Evolutionary conservation across 2,329 filamentous ascomycete species (phyloP).

Genomic region (Aspergillus latus): DNA sequence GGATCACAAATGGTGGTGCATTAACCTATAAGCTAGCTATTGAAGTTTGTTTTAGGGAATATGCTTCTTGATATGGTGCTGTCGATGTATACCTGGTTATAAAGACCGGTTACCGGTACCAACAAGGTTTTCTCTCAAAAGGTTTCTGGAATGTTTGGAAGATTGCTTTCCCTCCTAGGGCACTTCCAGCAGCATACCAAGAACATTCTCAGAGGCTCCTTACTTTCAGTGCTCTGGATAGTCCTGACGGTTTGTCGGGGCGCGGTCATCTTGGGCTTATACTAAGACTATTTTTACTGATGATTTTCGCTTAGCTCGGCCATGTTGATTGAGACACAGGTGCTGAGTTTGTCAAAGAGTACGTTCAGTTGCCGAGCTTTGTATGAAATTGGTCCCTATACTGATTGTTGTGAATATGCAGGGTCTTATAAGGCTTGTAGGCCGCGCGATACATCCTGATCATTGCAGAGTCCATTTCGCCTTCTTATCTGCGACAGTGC

Average conservation of each 20-base stretch:
- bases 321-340: constrained; percentile 3
- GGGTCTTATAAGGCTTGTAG: background rate
- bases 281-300: background rate
- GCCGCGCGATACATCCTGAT: background rate
- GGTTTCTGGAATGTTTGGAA: no score
- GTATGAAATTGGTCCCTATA: background rate
- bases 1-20: no score
- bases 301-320: no score
- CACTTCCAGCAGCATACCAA: no score
- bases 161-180: no score
- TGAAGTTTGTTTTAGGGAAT: no score
- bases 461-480: background rate
- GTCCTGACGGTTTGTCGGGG: constrained; percentile 1
- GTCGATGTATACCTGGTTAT: no score
- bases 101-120: no score
- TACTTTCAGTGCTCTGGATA: background rate
- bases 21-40: no score
- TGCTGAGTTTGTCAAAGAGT: constrained; percentile 8
- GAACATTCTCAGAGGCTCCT: no score
- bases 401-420: constrained; percentile 2
- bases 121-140: no score
- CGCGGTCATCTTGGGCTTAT: background rate
- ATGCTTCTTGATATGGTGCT: no score
- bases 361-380: background rate
- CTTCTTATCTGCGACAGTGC: background rate